Evolutionary conservation across 192 early-diverging fungal genomes (phyloP).

Genomic region (Gamsiella multidivaricata): DNA sequence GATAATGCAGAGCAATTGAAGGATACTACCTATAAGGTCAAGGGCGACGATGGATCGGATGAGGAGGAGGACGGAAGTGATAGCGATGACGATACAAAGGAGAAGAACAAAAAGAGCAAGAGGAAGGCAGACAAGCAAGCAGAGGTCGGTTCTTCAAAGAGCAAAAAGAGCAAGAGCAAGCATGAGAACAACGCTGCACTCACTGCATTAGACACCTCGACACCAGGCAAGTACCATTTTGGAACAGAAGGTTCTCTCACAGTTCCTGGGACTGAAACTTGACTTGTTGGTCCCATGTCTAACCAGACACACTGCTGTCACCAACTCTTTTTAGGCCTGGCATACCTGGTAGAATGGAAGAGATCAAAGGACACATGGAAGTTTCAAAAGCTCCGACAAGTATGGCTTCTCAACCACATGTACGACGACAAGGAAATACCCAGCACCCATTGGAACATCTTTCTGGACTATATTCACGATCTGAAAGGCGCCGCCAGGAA

Average conservation of each 20-base stretch:
- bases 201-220: constrained; percentile 16
- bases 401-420: constrained; percentile 52
- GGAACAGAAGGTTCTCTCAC: not conserved
- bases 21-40: constrained; percentile 46
- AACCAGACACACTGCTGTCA: not conserved
- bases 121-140: constrained; percentile 27
- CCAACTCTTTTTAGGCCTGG: constrained; percentile 29
- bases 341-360: constrained; percentile 51
- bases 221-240: constrained; percentile 16
- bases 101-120: constrained; percentile 13
- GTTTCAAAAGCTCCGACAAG: constrained; percentile 56
- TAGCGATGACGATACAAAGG: constrained; percentile 6
- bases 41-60: constrained; percentile 41
- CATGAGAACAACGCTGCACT: constrained; percentile 13
- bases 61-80: constrained; percentile 31
- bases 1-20: constrained; percentile 51
- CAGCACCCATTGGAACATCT: constrained; percentile 40
- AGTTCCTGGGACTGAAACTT: not conserved
- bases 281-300: not conserved
- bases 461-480: constrained; percentile 54
- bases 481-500: constrained; percentile 50
- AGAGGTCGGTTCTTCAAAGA: not conserved
- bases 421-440: constrained; percentile 47
- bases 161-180: constrained; percentile 25
- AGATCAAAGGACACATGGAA: constrained; percentile 44